A percentile compares a stretch with the other conserved stretches of the same genome.
These are phyloP conservation scores for Agaricus blazei DNA, from an alignment of 768 basidiomycete species.

Conservation along the genomic window DNA sequence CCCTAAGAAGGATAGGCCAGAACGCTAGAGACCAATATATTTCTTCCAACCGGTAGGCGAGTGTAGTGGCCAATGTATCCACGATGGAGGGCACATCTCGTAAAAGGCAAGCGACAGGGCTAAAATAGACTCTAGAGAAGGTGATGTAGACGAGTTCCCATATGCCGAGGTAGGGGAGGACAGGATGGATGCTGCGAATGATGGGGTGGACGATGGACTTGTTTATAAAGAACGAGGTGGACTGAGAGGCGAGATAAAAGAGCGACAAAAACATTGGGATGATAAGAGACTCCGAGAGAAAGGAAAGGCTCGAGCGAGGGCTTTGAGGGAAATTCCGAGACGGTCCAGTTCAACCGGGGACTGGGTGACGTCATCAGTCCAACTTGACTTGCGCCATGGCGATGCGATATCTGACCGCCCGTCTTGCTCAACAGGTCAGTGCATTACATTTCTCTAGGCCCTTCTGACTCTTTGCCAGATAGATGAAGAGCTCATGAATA, in stretches of 20 bases:
- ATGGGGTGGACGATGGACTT: neutral
- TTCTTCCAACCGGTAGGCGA: neutral
- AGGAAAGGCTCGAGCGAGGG: neutral
- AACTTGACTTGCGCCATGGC: constrained; percentile 35
- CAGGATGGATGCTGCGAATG: neutral
- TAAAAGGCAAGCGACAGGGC: neutral
- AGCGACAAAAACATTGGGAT: neutral
- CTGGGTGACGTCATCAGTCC: neutral
- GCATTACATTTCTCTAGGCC: neutral
- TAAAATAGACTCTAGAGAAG: neutral
- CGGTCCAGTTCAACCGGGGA: neutral
- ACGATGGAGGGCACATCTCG: neutral
- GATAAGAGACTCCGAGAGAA: neutral
- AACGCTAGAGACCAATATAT: no score
- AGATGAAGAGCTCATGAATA: constrained; percentile 90
- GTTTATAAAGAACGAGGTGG: neutral
- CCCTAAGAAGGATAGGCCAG: neutral
- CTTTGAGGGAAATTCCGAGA: neutral
- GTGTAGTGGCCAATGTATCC: neutral
- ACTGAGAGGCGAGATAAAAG: neutral
- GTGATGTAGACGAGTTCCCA: neutral
- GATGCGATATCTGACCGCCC: constrained; percentile 63
- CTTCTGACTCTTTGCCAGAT: constrained; percentile 46
- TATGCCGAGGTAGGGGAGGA: neutral
- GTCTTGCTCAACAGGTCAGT: constrained; percentile 69